phyloP scores from a whole-genome alignment of 1,284 basidiomycete genomes.

The Moesziomyces antarcticus region DNA sequence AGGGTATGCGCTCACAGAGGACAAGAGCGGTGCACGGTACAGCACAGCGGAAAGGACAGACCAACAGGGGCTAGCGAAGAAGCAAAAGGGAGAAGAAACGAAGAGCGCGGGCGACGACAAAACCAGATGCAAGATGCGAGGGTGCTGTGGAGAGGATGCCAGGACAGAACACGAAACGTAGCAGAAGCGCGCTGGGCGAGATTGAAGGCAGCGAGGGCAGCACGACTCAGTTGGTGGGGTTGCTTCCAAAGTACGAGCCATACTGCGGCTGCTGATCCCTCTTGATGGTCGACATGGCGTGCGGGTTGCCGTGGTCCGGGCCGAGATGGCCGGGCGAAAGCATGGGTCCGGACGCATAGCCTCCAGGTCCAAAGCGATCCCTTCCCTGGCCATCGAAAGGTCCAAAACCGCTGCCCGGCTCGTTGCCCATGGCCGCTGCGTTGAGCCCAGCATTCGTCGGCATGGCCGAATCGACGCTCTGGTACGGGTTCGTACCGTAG shows the following conservation, averaged over 20 bases:
- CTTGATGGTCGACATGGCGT: conserved; percentile 2
- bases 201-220: not conserved
- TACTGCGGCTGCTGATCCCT: conserved; percentile 18
- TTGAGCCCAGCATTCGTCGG: conserved; percentile 1
- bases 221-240: conserved; percentile 8
- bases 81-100: not conserved
- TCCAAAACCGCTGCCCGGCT: conserved; percentile 4
- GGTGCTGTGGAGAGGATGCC: not conserved
- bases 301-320: conserved; percentile 3
- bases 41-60: not conserved
- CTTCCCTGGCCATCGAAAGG: conserved; percentile 13
- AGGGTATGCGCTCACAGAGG: conserved; percentile 9
- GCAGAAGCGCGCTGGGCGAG: not conserved
- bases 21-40: conserved; percentile 4
- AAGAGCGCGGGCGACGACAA: not conserved
- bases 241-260: conserved; percentile 26
- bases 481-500: conserved; percentile 19
- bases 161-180: not conserved
- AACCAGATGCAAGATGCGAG: conserved; percentile 5
- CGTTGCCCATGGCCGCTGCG: conserved; percentile 7
- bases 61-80: too few relatives aligned
- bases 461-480: conserved; percentile 7
- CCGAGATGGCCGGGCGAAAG: conserved; percentile 18
- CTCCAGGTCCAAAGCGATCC: conserved; percentile 18
- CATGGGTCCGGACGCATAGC: conserved; percentile 17